phyloP scores from a whole-genome alignment of 2,329 filamentous ascomycete species.

The Aspergillus phoenicis region DNA sequence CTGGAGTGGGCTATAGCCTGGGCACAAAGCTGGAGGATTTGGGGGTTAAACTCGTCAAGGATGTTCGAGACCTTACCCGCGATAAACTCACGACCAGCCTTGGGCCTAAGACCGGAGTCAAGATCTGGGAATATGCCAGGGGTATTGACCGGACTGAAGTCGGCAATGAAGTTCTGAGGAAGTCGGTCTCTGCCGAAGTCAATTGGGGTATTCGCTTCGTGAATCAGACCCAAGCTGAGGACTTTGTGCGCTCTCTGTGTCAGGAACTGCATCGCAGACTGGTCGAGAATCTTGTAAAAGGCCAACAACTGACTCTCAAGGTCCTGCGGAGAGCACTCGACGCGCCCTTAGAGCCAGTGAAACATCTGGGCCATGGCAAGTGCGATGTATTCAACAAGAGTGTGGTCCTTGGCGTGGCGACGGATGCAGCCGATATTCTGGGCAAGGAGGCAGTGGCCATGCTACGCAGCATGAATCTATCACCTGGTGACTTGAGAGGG shows the following conservation, averaged over 20 bases:
- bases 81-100: slow-evolving; percentile 73
- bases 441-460: slow-evolving; percentile 84
- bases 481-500: slow-evolving; percentile 88
- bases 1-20: slow-evolving; percentile 90
- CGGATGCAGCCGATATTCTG: slow-evolving; percentile 70
- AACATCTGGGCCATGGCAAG: slow-evolving; percentile 92
- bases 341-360: slow-evolving; percentile 86
- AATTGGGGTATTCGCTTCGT: slow-evolving; percentile 98
- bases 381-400: slow-evolving; percentile 96
- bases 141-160: slow-evolving; percentile 87
- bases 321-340: slow-evolving; percentile 86
- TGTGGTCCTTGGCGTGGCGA: slow-evolving; percentile 77
- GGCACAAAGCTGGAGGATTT: slow-evolving; percentile 85
- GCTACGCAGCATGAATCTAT: slow-evolving; percentile 77
- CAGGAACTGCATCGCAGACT: slow-evolving; percentile 81
- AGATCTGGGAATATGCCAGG: slow-evolving; percentile 83
- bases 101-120: slow-evolving; percentile 90
- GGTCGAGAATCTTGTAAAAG: slow-evolving; percentile 80
- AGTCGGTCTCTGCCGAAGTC: slow-evolving; percentile 95
- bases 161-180: slow-evolving; percentile 80
- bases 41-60: slow-evolving; percentile 77
- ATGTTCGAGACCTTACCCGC: slow-evolving; percentile 74
- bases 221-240: slow-evolving; percentile 87
- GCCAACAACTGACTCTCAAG: slow-evolving; percentile 87
- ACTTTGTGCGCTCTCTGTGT: slow-evolving; percentile 83